Base-by-base conservation (phyloP, 805 yeast species). In the Gaillardinia entomophila region DNA sequence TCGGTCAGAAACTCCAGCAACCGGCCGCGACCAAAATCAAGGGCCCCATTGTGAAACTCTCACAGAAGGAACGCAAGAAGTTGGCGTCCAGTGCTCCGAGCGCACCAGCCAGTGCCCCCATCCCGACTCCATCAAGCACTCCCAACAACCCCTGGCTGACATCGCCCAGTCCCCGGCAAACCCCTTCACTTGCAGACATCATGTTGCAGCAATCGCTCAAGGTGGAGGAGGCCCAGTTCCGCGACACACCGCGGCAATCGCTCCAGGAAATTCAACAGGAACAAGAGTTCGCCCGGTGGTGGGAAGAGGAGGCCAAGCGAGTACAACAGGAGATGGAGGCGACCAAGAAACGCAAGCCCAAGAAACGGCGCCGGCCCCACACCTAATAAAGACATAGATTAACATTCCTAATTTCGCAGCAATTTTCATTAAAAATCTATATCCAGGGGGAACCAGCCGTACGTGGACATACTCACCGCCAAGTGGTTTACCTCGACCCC, bases 261-360 rank as follows among this genome's bases (percentile, higher is more conserved):
- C 54, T 84, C 27, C 78, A 74, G 28, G 95, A 88, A 36, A 72
- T 82, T 28, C 81, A 79, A 49, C 80, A 79, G 42, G 96, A 88
- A 41, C 85, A 84, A 48, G 87, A 80, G 49, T 88, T 88, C 62
- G 88, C 80, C 18, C 71, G 62, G 38, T 88, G 96, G 96, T 88
- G 95, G 89, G 82, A 75, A 24, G 77, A 75, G 42, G 96, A 88
- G 48, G 70, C 86, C 34, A 65, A 66, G n/a, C 65, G 71, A 32
- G 82, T 81, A 6, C 90, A 82, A 49, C 50, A 46, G 30, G 58
- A 53, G 40, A 48, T 60, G 55, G 39, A 29, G 17, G 18, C 28
- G 12, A 8, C 16, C 38, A 41, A 25, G 34, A 32, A 24, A 13
- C 22, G 15, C 13, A 27, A 28, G 28, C 28, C 33, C 28, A 32